Evolutionary conservation across 75 land plant genomes (phyloP), one percentile per base, ranked within the genome.

Genomic region (Pinus taeda): DNA sequence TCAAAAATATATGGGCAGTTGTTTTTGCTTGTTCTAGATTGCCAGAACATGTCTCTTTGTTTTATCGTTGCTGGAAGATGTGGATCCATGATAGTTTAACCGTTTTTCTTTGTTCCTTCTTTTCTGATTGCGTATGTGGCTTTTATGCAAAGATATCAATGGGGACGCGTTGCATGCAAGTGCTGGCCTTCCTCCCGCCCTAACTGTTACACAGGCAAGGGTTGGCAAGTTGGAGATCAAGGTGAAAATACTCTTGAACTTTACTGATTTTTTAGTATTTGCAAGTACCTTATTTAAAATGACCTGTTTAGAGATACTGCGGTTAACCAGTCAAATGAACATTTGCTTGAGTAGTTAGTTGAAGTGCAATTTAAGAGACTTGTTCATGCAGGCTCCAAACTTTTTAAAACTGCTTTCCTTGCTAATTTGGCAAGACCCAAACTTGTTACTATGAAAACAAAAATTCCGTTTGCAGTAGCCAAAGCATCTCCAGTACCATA

Each of bases 91-190:
- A 11, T 69, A 39, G 20, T 42, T 42, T 57, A 74, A 18, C 60
- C 36, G 4, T 12, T 21, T 18, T 15, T 74, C 67, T 13, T 11
- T 74, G 12, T 62, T 14, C 11, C 75, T 13, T 20, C 22, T 30
- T 61, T 12, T 61, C 61, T 29, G 66, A 62, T 61, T 74, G 37
- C 60, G 20, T 69, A 8, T 8, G 33, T 36, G 7, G 22, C n/a
- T 42, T 69, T n/a, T 37, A 22, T 30, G 71, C 30, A n/a, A 74
- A 97, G 99, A 97, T 87, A 83, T 97, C 37, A 90, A 97, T 84
- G 99, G 99, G 33, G 99, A 91, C 79, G 99, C 88, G 11, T 74
- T 97, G 63, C 99, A 97, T 82, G 85, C 99, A 0, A 95, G 92
- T 75, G 60, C 95, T 70, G 99, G 99, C 24, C 87, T 97, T 76